Conservation (phyloP, 2,329 filamentous ascomycete genomes). For the Metarhizium sp. region DNA sequence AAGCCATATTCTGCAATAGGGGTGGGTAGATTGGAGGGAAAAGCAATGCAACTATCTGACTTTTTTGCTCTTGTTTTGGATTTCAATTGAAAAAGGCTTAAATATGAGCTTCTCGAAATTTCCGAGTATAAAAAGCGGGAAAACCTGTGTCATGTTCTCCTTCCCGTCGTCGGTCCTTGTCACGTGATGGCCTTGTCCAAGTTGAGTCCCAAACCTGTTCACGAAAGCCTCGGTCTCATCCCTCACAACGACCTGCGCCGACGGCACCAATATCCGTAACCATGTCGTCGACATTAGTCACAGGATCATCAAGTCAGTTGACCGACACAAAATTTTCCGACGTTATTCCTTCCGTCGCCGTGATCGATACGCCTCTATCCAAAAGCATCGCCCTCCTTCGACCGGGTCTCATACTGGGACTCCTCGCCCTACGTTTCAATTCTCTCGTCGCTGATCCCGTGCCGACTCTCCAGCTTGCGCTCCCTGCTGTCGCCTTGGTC, state of each 20-base stretch:
- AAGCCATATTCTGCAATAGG: too few relatives aligned
- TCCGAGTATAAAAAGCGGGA: too few relatives aligned
- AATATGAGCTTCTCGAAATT: too few relatives aligned
- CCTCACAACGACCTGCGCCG: slow-evolving; percentile 3
- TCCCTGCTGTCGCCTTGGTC: slow-evolving; percentile 53
- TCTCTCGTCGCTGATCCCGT: slow-evolving; percentile 63
- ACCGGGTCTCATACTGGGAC: slow-evolving; percentile 54
- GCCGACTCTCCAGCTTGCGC: slow-evolving; percentile 47
- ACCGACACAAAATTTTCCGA: slow-evolving; percentile 14
- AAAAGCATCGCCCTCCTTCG: slow-evolving; percentile 55
- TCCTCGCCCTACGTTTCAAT: slow-evolving; percentile 55
- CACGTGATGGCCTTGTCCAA: not conserved
- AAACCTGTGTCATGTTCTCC: too few relatives aligned
- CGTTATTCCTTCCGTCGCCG: slow-evolving; percentile 26
- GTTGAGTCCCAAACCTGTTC: not conserved
- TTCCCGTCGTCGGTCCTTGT: too few relatives aligned
- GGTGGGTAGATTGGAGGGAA: too few relatives aligned
- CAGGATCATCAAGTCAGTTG: slow-evolving; percentile 18
- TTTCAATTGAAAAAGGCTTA: too few relatives aligned
- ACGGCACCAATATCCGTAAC: slow-evolving; percentile 11
- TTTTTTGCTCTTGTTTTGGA: too few relatives aligned
- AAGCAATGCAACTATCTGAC: too few relatives aligned
- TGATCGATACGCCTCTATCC: slow-evolving; percentile 27
- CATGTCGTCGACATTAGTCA: slow-evolving; percentile 28
- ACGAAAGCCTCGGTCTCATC: not conserved